These are phyloP conservation scores for Trametes polyzona DNA, from an alignment of 1,284 basidiomycete genomes.

Conservation along the genomic window DNA sequence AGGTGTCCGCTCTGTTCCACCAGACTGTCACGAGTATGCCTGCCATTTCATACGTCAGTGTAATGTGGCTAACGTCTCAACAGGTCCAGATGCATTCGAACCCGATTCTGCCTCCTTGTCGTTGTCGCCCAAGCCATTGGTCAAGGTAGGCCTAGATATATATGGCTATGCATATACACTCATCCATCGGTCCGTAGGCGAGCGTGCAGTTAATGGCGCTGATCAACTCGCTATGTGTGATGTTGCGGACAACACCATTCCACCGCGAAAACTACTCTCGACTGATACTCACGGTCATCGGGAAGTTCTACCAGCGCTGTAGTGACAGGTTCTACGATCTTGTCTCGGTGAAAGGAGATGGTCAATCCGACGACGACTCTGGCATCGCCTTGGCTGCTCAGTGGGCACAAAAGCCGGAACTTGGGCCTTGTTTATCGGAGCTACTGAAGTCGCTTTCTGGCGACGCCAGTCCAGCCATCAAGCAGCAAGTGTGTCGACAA, in stretches of 20 bases:
- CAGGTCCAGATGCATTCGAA: constrained; percentile 85
- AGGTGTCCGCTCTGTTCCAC: constrained; percentile 88
- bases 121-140: constrained; percentile 71
- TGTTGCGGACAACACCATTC: constrained; percentile 95
- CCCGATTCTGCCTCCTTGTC: constrained; percentile 68
- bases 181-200: constrained; percentile 50
- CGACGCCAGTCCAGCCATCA: constrained; percentile 46
- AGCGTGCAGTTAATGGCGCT: constrained; percentile 87
- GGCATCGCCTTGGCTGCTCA: constrained; percentile 71
- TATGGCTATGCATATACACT: neutral
- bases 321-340: constrained; percentile 85
- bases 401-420: constrained; percentile 86
- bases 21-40: constrained; percentile 75
- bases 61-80: neutral
- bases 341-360: constrained; percentile 50
- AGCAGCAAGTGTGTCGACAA: constrained; percentile 65
- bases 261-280: constrained; percentile 93
- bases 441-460: constrained; percentile 46
- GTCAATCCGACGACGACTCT: constrained; percentile 45
- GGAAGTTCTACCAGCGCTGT: constrained; percentile 96
- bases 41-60: neutral
- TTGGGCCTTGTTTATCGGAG: constrained; percentile 73
- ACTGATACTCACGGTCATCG: constrained; percentile 94
- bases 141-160: constrained; percentile 61
- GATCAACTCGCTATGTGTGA: constrained; percentile 90